phyloP scores from a whole-genome alignment of 2,329 filamentous ascomycete genomes.

The Penicillium sp. region DNA sequence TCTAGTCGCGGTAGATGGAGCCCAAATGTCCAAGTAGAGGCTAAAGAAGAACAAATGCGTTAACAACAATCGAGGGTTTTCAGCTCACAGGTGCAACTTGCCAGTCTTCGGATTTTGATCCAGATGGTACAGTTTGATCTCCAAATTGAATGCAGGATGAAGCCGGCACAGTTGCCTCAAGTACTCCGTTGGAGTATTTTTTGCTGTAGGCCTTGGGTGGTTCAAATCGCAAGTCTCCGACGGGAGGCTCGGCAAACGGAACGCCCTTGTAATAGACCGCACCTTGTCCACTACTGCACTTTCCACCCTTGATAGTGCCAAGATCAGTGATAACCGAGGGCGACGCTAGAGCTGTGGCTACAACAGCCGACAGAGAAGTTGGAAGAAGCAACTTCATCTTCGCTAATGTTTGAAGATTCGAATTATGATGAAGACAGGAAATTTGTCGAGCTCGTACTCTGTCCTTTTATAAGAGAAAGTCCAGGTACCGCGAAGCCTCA shows the following conservation, averaged over 20 bases:
- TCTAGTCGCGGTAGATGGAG: constrained; percentile 13
- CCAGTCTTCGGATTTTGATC: constrained; percentile 22
- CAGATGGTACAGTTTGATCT: neutral
- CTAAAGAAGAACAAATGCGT: neutral
- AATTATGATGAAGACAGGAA: neutral
- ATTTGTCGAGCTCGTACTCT: neutral
- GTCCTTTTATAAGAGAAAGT: neutral
- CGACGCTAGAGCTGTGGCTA: constrained; percentile 1
- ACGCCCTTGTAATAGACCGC: constrained; percentile 23
- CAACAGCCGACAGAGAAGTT: constrained; percentile 11
- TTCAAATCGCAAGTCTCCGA: constrained; percentile 23
- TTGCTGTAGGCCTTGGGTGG: constrained; percentile 19
- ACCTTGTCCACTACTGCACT: constrained; percentile 10
- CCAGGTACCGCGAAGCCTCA: neutral
- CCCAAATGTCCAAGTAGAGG: constrained; percentile 20
- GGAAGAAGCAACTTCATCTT: constrained; percentile 37
- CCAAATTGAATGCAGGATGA: constrained; percentile 21
- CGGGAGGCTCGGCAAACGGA: constrained; percentile 23
- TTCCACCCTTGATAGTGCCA: constrained; percentile 20
- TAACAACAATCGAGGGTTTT: neutral
- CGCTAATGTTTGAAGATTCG: constrained; percentile 55
- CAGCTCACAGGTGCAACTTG: constrained; percentile 2
- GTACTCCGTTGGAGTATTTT: constrained; percentile 13
- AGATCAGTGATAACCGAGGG: constrained; percentile 23
- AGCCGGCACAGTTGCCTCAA: constrained; percentile 18